Evolutionary conservation across 805 yeast species (phyloP), one percentile per base, ranked within the genome.

Genomic region (Saccharomycopsis fibuligera): DNA sequence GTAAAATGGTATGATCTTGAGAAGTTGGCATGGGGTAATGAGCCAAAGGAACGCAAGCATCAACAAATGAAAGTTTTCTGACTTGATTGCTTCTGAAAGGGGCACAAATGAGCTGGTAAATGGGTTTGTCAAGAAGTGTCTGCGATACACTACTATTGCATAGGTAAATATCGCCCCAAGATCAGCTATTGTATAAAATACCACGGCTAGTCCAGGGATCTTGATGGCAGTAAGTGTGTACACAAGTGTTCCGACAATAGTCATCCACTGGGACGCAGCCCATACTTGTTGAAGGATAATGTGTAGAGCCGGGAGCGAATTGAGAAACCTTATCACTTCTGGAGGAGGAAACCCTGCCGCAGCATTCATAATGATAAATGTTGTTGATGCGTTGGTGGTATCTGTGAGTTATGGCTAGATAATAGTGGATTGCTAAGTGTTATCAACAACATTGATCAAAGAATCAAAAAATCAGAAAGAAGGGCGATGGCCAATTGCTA

Each of bases 41-140:
- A 53, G 22, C 56, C 45, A 42, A n/a, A 53, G 47, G 24, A 41
- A 14, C 27, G 53, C 44, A 27, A 38, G 25, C 24, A 48, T 23
- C 4, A 56, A 36, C 12, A 56, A 45, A 22, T 55, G 57, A 37
- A 55, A 55, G 30, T 55, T 56, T 39, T 56, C 58, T 9, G 53
- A 47, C 42, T 44, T 38, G 16, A 54, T 41, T 9, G 55, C 51
- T 19, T 30, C 38, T 4, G 55, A 45, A 14, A 56, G 41, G 14
- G 57, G 54, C 12, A 56, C 24, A 31, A 48, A 37, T 8, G 43
- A 31, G 25, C 45, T 21, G 10, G 45, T 21, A 33, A 51, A 41
- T 19, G 45, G 27, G 6, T 29, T 46, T 21, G 24, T 24, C 9
- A 43, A 23, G 23, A 41, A 50, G 27, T 50, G 44, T n/a, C 25